phyloP scores from a whole-genome alignment of 768 basidiomycete genomes.

The Arthromyces matolae region DNA sequence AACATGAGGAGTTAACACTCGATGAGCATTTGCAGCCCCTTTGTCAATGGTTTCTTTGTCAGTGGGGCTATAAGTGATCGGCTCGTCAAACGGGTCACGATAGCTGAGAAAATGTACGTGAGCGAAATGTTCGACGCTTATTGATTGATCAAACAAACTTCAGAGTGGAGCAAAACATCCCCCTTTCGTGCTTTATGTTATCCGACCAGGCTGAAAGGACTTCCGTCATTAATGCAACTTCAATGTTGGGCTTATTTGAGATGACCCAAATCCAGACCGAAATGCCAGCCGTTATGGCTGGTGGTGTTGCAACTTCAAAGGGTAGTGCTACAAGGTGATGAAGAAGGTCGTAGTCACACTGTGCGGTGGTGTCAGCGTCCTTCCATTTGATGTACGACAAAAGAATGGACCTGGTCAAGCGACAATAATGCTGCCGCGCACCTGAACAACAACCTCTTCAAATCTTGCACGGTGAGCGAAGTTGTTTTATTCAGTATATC shows the following conservation, averaged over 20 bases:
- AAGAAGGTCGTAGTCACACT: constrained; percentile 85
- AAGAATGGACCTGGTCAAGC: constrained; percentile 46
- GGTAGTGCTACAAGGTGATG: constrained; percentile 86
- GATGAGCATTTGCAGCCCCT: constrained; percentile 61
- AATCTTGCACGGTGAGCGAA: constrained; percentile 72
- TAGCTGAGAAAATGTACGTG: constrained; percentile 48
- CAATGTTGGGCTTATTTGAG: constrained; percentile 75
- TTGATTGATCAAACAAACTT: constrained; percentile 55
- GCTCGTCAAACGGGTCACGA: constrained; percentile 81
- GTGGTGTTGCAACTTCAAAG: constrained; percentile 84
- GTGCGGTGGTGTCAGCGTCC: neutral
- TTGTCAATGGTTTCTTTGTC: constrained; percentile 82
- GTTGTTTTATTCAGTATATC: constrained; percentile 72
- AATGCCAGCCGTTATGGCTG: constrained; percentile 81
- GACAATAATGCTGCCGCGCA: constrained; percentile 81
- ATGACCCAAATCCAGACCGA: constrained; percentile 98
- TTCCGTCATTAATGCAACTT: constrained; percentile 82
- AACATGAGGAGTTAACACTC: constrained; percentile 78
- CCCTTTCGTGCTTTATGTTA: constrained; percentile 72
- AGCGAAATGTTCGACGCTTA: neutral
- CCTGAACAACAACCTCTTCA: constrained; percentile 82
- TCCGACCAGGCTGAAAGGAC: constrained; percentile 84
- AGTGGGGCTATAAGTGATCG: constrained; percentile 86
- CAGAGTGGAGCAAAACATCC: constrained; percentile 76
- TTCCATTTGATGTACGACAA: neutral